Percentiles rank a stretch among this genome's conserved stretches.
Conservation (phyloP, 2,329 filamentous ascomycete genomes). For the Claviceps sorghi region DNA sequence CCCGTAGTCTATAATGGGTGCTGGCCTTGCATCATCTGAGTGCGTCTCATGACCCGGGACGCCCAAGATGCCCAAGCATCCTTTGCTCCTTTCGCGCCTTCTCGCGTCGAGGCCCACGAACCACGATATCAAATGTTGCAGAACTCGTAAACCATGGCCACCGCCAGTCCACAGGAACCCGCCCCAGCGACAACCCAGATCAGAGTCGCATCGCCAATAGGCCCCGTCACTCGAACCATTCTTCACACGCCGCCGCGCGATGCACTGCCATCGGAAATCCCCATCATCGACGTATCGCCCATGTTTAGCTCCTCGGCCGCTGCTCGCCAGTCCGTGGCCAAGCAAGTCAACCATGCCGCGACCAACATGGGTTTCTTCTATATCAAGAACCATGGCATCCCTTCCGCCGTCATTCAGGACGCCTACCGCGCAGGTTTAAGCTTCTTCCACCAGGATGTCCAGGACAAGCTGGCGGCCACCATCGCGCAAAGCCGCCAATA, state of each 20-base stretch:
- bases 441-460: slow-evolving; percentile 34
- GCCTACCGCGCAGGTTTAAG: slow-evolving; percentile 19
- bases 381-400: slow-evolving; percentile 31
- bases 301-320: slow-evolving; percentile 22
- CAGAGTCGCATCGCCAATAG: slow-evolving; percentile 22
- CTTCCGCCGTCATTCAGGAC: slow-evolving; percentile 16
- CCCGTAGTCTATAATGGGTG: no score
- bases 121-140: background rate
- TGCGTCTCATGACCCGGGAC: background rate
- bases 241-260: slow-evolving; percentile 22
- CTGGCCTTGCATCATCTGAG: background rate
- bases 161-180: background rate
- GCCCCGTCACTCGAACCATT: slow-evolving; percentile 22
- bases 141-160: background rate
- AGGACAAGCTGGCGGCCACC: slow-evolving; percentile 25
- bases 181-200: slow-evolving; percentile 14
- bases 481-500: slow-evolving; percentile 25
- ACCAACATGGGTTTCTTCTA: slow-evolving; percentile 42
- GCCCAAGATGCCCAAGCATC: no score
- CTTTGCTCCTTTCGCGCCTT: background rate
- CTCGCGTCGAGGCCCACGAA: background rate
- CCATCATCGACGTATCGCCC: slow-evolving; percentile 34
- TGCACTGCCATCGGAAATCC: slow-evolving; percentile 30
- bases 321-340: slow-evolving; percentile 25
- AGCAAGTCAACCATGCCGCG: slow-evolving; percentile 28